Percentiles rank a stretch among this genome's conserved stretches.
phyloP scores from a whole-genome alignment of 495 filamentous ascomycete genomes.

The Penicillium desertorum region DNA sequence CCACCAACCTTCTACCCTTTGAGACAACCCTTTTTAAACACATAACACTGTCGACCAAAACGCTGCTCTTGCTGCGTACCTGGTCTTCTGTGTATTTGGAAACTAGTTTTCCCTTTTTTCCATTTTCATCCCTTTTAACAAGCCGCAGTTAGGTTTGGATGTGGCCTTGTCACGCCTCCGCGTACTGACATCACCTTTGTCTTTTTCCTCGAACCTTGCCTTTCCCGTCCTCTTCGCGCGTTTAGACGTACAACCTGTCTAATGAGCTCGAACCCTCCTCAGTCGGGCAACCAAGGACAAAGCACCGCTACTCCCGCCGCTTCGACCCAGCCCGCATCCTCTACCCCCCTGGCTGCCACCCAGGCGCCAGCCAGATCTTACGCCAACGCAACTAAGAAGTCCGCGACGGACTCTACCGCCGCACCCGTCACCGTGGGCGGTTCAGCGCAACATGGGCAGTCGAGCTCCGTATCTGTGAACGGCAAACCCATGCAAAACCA shows the following conservation, averaged over 20 bases:
- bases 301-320: constrained; percentile 44
- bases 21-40: constrained; percentile 6
- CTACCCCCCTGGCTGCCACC: constrained; percentile 57
- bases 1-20: constrained; percentile 12
- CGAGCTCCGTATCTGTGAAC: constrained; percentile 75
- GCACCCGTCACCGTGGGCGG: constrained; percentile 67
- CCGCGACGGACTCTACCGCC: constrained; percentile 67
- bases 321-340: constrained; percentile 46
- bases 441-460: constrained; percentile 80
- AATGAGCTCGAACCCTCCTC: constrained; percentile 53
- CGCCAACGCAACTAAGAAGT: constrained; percentile 78
- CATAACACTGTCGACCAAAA: constrained; percentile 21
- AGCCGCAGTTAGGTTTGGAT: constrained; percentile 35
- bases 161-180: constrained; percentile 33
- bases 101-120: constrained; percentile 20
- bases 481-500: constrained; percentile 66
- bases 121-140: constrained; percentile 26
- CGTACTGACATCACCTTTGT: constrained; percentile 36
- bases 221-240: constrained; percentile 27
- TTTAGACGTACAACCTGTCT: constrained; percentile 43
- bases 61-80: constrained; percentile 33
- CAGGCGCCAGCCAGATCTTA: constrained; percentile 57
- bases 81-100: constrained; percentile 26
- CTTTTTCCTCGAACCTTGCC: constrained; percentile 9
- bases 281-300: constrained; percentile 53